A percentile compares a stretch with the other conserved stretches of the same genome.
phyloP scores from a whole-genome alignment of 192 early-diverging fungal genomes.

The Tieghemiomyces parasiticus region DNA sequence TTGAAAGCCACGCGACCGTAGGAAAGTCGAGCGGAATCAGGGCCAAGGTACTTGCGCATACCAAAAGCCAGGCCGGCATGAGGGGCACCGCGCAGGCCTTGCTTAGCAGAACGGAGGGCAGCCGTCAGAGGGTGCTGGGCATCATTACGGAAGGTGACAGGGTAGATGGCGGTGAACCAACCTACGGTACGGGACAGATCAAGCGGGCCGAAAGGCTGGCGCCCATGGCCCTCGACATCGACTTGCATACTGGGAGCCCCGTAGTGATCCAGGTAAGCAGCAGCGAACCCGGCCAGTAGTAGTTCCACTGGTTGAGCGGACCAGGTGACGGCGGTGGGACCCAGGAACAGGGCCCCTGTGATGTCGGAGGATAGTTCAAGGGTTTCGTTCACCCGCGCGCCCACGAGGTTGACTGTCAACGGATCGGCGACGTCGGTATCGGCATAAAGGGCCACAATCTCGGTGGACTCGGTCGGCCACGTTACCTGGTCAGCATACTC shows the following conservation, averaged over 20 bases:
- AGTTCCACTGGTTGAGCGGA: neutral
- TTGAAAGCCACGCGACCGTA: neutral
- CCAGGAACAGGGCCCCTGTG: too few species aligned
- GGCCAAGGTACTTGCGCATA: neutral
- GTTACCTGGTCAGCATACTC: neutral
- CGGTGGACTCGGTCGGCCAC: neutral
- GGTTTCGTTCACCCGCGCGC: too few species aligned
- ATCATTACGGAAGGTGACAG: neutral
- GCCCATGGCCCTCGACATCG: neutral
- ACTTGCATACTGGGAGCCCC: neutral
- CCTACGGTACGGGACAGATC: neutral
- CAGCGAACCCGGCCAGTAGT: conserved; percentile 1
- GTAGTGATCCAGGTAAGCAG: neutral
- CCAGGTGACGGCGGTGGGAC: too few species aligned
- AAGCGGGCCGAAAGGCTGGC: neutral
- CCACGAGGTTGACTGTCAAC: too few species aligned
- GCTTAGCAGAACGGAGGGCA: neutral
- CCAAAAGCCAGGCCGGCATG: neutral
- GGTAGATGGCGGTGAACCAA: neutral
- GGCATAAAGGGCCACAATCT: too few species aligned
- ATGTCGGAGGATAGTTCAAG: too few species aligned
- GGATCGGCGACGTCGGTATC: too few species aligned
- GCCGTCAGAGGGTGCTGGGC: neutral
- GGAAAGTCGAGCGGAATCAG: neutral
- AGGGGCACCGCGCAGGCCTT: neutral